These are phyloP conservation scores for Puccinia hordei DNA, from an alignment of 1,284 basidiomycete genomes.

Conservation along the genomic window DNA sequence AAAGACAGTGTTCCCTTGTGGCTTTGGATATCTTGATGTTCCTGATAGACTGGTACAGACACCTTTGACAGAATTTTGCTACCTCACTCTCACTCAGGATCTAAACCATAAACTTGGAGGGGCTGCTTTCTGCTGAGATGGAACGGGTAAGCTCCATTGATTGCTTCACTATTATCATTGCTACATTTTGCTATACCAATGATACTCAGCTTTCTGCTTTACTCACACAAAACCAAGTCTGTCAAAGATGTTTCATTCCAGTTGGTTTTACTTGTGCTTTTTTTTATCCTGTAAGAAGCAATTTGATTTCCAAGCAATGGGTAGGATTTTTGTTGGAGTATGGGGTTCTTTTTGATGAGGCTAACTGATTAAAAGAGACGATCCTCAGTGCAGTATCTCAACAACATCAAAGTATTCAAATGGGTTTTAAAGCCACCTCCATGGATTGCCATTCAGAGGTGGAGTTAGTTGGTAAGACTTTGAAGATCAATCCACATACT, in stretches of 20 bases:
- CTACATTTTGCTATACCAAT: neutral
- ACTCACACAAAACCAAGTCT: slow-evolving; percentile 90
- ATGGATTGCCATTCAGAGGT: slow-evolving; percentile 85
- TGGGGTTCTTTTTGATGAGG: slow-evolving; percentile 93
- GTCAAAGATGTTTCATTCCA: slow-evolving; percentile 98
- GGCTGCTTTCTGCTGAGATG: slow-evolving; percentile 95
- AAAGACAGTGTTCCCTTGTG: slow-evolving; percentile 91
- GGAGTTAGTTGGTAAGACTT: slow-evolving; percentile 89
- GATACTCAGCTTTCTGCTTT: slow-evolving; percentile 9
- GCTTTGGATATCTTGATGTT: slow-evolving; percentile 97
- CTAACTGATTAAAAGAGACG: slow-evolving; percentile 92
- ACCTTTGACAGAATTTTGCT: slow-evolving; percentile 95
- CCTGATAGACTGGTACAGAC: slow-evolving; percentile 97
- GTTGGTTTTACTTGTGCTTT: slow-evolving; percentile 93
- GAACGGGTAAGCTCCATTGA: slow-evolving; percentile 69
- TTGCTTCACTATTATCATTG: neutral
- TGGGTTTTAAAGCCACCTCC: slow-evolving; percentile 78
- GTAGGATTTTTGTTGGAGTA: slow-evolving; percentile 96
- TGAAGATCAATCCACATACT: slow-evolving; percentile 91
- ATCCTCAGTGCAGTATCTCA: slow-evolving; percentile 98
- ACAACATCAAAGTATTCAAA: slow-evolving; percentile 97
- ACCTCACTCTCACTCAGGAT: slow-evolving; percentile 93
- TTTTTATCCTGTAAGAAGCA: slow-evolving; percentile 99
- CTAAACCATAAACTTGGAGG: slow-evolving; percentile 92
- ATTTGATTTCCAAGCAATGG: slow-evolving; percentile 99